phyloP scores from a whole-genome alignment of 23 red algal species.

The Pyropia yezoensis region DNA sequence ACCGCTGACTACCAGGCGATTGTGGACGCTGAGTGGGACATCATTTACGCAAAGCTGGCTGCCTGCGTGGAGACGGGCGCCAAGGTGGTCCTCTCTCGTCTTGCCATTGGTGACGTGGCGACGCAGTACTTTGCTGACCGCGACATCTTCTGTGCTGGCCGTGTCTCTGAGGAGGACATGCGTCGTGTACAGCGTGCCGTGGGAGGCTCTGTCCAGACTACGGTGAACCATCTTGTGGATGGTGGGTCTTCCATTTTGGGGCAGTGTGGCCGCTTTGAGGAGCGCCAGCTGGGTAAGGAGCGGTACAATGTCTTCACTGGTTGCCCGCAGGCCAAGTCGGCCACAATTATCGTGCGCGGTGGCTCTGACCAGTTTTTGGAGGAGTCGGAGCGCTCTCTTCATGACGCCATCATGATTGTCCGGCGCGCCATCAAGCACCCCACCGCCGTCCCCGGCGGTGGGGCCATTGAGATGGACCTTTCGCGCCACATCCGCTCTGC shows the following conservation, averaged over 20 bases:
- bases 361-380: constrained; percentile 99
- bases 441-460: constrained; percentile 73
- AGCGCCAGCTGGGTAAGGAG: constrained; percentile 83
- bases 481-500: constrained; percentile 62
- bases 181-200: constrained; percentile 70
- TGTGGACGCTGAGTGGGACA: constrained; percentile 98
- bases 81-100: constrained; percentile 78
- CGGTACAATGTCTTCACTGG: constrained; percentile 95
- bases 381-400: constrained; percentile 90
- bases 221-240: constrained; percentile 65
- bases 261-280: constrained; percentile 86
- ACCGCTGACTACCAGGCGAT: constrained; percentile 91
- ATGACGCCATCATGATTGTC: constrained; percentile 98
- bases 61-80: constrained; percentile 79
- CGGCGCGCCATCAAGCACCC: constrained; percentile 89
- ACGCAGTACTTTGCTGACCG: constrained; percentile 99
- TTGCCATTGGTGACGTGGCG: constrained; percentile 97
- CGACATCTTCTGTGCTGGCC: constrained; percentile 93
- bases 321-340: constrained; percentile 80
- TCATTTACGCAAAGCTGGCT: constrained; percentile 96
- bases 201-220: constrained; percentile 82
- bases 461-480: constrained; percentile 96
- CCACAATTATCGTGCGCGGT: constrained; percentile 86
- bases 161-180: constrained; percentile 80
- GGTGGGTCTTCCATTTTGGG: constrained; percentile 64